A percentile compares a stretch with the other conserved stretches of the same genome.
Evolutionary conservation across 2,329 filamentous ascomycete species (phyloP).

Genomic region (Cyclaneusma minus): DNA sequence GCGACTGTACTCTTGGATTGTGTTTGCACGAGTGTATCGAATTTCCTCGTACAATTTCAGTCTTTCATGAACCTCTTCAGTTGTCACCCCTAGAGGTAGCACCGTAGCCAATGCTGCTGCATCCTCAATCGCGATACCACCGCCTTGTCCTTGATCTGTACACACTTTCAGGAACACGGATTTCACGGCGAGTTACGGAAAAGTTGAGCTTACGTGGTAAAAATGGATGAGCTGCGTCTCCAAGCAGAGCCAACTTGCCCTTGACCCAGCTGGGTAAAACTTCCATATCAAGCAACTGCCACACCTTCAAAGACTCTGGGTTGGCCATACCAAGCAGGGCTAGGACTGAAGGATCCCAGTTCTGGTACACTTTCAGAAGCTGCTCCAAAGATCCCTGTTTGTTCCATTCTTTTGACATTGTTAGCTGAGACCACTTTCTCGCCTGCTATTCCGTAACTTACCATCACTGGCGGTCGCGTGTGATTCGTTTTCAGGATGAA

Average conservation of each 20-base stretch:
- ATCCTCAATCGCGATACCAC: slow-evolving; percentile 51
- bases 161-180: too few relatives aligned
- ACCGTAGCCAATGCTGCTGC: slow-evolving; percentile 41
- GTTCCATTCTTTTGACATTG: slow-evolving; percentile 22
- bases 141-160: slow-evolving; percentile 45
- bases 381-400: slow-evolving; percentile 20
- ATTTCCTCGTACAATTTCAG: slow-evolving; percentile 43
- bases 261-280: slow-evolving; percentile 37
- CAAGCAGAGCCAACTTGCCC: slow-evolving; percentile 38
- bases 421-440: neutral
- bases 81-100: slow-evolving; percentile 28
- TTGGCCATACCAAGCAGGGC: slow-evolving; percentile 27
- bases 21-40: slow-evolving; percentile 38
- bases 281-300: slow-evolving; percentile 47
- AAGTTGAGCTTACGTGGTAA: slow-evolving; percentile 31
- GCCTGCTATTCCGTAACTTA: too few relatives aligned
- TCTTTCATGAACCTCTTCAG: slow-evolving; percentile 33
- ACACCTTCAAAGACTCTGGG: slow-evolving; percentile 32
- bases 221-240: slow-evolving; percentile 56
- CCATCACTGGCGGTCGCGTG: slow-evolving; percentile 18
- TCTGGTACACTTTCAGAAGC: slow-evolving; percentile 23
- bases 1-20: slow-evolving; percentile 41
- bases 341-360: slow-evolving; percentile 26
- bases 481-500: slow-evolving; percentile 31
- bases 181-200: neutral